These are phyloP conservation scores for Talaromyces sp. DNA, from an alignment of 2,329 filamentous ascomycete species.

Conservation along the genomic window DNA sequence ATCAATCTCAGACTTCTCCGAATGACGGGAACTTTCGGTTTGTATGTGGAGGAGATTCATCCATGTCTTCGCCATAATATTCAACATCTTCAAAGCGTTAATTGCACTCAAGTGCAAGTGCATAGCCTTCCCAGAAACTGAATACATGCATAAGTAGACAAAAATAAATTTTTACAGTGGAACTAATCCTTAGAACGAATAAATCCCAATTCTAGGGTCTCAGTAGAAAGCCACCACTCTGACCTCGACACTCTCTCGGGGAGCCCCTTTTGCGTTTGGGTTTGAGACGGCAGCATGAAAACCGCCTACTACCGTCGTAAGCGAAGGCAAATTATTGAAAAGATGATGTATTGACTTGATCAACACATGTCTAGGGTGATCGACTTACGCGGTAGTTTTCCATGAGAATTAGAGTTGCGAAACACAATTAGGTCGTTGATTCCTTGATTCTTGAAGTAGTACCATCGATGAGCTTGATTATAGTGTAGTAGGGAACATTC, in stretches of 20 bases:
- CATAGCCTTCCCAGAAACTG: background rate
- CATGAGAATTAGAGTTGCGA: background rate
- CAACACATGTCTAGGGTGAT: background rate
- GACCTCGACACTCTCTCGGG: conserved; percentile 2
- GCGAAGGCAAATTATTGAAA: background rate
- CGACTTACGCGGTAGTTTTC: background rate
- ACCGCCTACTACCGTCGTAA: background rate
- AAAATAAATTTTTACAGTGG: background rate
- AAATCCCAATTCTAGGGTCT: background rate
- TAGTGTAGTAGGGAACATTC: background rate
- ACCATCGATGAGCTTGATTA: background rate
- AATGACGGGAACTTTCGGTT: no score
- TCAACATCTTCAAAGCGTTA: no score
- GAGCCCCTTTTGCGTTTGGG: background rate
- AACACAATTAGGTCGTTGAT: conserved; percentile 2
- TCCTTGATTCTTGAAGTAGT: background rate
- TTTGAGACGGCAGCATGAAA: conserved; percentile 3
- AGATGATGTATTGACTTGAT: background rate
- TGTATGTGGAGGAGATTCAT: no score
- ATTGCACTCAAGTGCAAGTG: background rate
- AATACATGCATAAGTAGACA: background rate
- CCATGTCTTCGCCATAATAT: no score
- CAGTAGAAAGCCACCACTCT: conserved; percentile 4
- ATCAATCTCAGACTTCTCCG: no score
- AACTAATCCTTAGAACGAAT: background rate